phyloP scores from a whole-genome alignment of 495 filamentous ascomycete species.

The Cenococcum geophilum region DNA sequence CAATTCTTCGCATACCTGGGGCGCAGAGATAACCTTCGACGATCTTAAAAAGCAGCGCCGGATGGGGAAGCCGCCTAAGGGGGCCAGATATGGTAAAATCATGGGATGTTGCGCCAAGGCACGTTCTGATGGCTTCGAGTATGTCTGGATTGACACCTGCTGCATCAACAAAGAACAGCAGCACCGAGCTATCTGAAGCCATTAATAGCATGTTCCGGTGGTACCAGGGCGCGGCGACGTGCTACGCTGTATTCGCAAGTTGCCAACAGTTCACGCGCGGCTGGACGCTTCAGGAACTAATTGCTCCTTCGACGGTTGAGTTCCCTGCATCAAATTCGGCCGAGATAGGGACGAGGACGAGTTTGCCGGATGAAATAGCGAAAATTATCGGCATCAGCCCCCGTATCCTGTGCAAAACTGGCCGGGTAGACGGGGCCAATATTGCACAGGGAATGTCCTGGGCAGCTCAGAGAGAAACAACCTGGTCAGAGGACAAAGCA shows the following conservation, averaged over 20 bases:
- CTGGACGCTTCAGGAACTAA: too few relatives aligned
- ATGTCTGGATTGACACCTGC: slow-evolving; percentile 7
- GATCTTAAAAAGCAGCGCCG: background rate
- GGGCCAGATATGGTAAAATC: slow-evolving; percentile 1
- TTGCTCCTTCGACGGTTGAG: too few relatives aligned
- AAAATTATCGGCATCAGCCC: too few relatives aligned
- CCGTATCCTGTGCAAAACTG: too few relatives aligned
- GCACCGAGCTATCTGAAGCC: background rate
- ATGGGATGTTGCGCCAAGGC: background rate
- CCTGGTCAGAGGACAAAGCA: slow-evolving; percentile 4
- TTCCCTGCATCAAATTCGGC: too few relatives aligned
- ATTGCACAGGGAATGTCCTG: background rate
- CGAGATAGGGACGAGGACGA: too few relatives aligned
- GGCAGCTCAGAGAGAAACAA: background rate
- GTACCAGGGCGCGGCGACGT: background rate
- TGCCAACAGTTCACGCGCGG: too few relatives aligned
- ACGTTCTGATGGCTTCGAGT: background rate
- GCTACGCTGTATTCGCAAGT: background rate
- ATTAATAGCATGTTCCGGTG: background rate
- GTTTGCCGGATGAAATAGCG: too few relatives aligned
- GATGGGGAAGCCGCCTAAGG: background rate
- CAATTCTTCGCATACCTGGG: slow-evolving; percentile 6
- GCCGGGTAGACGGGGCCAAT: background rate
- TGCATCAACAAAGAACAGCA: slow-evolving; percentile 6
- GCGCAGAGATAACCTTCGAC: slow-evolving; percentile 1